Conservation (phyloP, 2,329 filamentous ascomycete species). For the Fusarium neocosmosporiellum region DNA sequence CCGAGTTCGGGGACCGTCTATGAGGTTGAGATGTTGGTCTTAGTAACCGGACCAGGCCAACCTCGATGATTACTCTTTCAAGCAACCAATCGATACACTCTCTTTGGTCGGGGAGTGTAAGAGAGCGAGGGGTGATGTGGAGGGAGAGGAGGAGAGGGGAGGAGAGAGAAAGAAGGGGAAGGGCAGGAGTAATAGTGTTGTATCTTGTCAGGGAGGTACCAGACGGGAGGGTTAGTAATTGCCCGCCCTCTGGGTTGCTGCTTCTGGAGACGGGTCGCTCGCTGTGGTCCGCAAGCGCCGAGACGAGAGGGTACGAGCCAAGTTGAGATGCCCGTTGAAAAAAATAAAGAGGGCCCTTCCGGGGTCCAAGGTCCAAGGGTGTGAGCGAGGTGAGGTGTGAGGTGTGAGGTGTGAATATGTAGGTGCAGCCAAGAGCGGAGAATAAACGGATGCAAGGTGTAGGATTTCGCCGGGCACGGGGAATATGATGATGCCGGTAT, state of each 20-base stretch:
- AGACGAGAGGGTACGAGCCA: conserved; percentile 9
- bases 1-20: conserved; percentile 9
- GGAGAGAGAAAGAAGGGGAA: conserved; percentile 4
- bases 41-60: not conserved
- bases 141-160: not conserved
- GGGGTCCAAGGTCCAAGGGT: conserved; percentile 30
- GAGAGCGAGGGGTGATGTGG: not conserved
- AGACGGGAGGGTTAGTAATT: conserved; percentile 31
- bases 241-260: conserved; percentile 2
- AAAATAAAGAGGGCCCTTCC: conserved; percentile 31
- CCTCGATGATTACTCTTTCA: conserved; percentile 16
- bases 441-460: conserved; percentile 9
- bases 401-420: conserved; percentile 23
- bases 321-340: conserved; percentile 4
- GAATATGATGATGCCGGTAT: not conserved
- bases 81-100: conserved; percentile 27
- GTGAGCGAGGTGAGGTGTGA: conserved; percentile 35
- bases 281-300: conserved; percentile 21
- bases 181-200: not conserved
- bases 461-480: not conserved
- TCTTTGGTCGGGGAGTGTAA: conserved; percentile 17
- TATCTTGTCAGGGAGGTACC: conserved; percentile 1
- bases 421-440: conserved; percentile 28
- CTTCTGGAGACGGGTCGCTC: conserved; percentile 5
- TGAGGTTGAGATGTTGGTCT: not conserved